phyloP scores from a whole-genome alignment of 2,329 filamentous ascomycete genomes.

The Blumeria hordei region DNA sequence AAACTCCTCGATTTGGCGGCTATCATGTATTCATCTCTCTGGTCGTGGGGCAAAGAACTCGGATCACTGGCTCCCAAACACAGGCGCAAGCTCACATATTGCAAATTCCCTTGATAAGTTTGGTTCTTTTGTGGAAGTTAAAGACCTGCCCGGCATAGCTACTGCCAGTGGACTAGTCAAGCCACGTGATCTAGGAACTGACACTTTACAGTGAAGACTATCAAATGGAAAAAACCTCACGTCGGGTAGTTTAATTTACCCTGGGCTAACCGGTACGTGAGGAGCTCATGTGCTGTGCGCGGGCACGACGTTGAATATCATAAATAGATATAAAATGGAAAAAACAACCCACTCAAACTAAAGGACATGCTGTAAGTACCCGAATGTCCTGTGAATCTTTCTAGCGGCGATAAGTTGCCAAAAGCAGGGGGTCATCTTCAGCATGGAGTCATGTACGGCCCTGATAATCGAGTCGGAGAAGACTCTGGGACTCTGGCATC shows the following conservation, averaged over 20 bases:
- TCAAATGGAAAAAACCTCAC: too few relatives aligned
- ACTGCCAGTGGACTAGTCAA: neutral
- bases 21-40: neutral
- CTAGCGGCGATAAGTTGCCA: neutral
- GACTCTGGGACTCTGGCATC: too few relatives aligned
- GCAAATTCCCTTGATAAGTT: neutral
- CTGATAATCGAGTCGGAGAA: too few relatives aligned
- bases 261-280: too few relatives aligned
- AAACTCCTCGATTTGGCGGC: neutral
- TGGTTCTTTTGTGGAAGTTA: neutral
- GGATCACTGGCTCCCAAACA: neutral
- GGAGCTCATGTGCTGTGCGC: too few relatives aligned
- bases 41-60: neutral
- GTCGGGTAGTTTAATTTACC: too few relatives aligned
- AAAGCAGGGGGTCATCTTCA: neutral
- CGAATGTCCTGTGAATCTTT: neutral
- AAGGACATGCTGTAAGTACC: neutral
- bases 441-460: neutral
- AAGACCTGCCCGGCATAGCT: neutral
- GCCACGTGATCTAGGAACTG: neutral
- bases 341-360: neutral
- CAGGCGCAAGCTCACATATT: neutral
- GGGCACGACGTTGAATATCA: too few relatives aligned
- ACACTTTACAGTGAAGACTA: neutral
- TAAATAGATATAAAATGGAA: too few relatives aligned